Percentiles rank a stretch among this genome's conserved stretches.
Evolutionary conservation across 441 rosid species (phyloP).

Genomic region (Pelargonium citronellum): DNA sequence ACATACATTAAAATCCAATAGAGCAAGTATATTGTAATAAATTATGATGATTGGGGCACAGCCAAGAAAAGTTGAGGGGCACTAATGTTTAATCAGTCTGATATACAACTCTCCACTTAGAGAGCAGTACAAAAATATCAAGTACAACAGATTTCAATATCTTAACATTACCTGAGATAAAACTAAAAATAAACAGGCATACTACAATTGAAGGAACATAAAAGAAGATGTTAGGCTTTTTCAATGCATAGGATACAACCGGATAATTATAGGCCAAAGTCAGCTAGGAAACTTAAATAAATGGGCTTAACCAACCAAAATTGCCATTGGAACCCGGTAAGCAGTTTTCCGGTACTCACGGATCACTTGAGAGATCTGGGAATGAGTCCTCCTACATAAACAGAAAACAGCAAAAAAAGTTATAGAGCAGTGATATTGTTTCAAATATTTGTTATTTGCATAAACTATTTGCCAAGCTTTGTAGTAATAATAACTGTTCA

Average conservation of each 20-base stretch:
- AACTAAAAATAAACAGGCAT: background rate
- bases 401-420: constrained; percentile 14
- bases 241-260: background rate
- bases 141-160: background rate
- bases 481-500: background rate
- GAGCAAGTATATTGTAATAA: too few relatives aligned
- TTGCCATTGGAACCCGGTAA: constrained; percentile 94
- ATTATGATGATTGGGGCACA: too few relatives aligned
- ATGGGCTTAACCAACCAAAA: constrained; percentile 54
- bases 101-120: background rate
- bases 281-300: background rate
- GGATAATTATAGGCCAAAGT: background rate
- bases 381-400: constrained; percentile 75
- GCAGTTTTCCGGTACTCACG: constrained; percentile 79
- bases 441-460: background rate
- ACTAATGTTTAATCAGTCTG: background rate
- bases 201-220: background rate
- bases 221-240: background rate
- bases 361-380: constrained; percentile 84
- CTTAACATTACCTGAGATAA: background rate
- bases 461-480: constrained; percentile 1
- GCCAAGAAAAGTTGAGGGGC: background rate
- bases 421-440: background rate
- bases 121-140: background rate
- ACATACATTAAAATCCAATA: too few relatives aligned